These are phyloP conservation scores for Starmerella bombi DNA, from an alignment of 805 yeast genomes.

Conservation along the genomic window DNA sequence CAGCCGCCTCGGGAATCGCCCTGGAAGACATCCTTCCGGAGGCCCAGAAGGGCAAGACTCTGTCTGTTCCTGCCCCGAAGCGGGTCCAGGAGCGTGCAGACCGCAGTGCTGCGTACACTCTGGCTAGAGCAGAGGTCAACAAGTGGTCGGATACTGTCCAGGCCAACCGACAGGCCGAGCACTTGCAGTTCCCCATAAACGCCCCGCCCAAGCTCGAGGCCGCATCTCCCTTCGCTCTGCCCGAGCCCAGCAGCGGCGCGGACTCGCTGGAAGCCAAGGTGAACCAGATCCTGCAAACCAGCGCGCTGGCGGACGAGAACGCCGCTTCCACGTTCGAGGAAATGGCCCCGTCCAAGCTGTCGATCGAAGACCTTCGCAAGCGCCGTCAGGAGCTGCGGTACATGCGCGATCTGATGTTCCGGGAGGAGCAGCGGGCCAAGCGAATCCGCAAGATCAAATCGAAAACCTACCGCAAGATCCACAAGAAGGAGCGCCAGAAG, in stretches of 20 bases:
- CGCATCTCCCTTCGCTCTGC: conserved; percentile 43
- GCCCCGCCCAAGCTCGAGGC: conserved; percentile 32
- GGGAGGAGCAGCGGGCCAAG: conserved; percentile 84
- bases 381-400: conserved; percentile 71
- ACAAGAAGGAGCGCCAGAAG: conserved; percentile 69
- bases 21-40: conserved; percentile 51
- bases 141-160: conserved; percentile 81
- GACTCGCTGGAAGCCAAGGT: conserved; percentile 56
- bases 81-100: conserved; percentile 77
- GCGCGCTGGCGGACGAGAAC: conserved; percentile 57
- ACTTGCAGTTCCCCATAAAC: conserved; percentile 60
- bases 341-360: conserved; percentile 63
- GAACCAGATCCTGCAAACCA: conserved; percentile 44
- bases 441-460: conserved; percentile 91
- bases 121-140: conserved; percentile 71
- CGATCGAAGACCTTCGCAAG: conserved; percentile 64
- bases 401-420: conserved; percentile 92
- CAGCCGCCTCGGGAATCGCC: conserved; percentile 18
- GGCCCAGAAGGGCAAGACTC: conserved; percentile 33
- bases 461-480: conserved; percentile 71
- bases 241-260: conserved; percentile 23
- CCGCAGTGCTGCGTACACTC: conserved; percentile 78
- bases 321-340: conserved; percentile 80
- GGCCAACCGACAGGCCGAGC: conserved; percentile 71
- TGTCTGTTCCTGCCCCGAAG: conserved; percentile 72